Evolutionary conservation across 2,329 filamentous ascomycete species (phyloP), one percentile per base, ranked within the genome.

Genomic region (Tolypocladium ophioglossoides): DNA sequence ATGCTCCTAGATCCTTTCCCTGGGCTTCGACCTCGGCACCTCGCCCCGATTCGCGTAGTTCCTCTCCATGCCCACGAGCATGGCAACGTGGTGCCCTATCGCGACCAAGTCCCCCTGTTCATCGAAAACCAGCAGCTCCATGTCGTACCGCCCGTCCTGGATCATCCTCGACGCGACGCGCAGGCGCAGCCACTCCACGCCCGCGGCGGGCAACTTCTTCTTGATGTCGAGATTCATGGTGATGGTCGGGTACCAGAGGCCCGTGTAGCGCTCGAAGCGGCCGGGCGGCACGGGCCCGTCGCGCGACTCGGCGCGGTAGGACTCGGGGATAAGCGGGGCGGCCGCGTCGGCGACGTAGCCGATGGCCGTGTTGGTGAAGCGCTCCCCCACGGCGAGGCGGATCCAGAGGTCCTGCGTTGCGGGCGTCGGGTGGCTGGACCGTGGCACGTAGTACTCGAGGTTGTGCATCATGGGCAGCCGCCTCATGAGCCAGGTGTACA

Each of bases 201-300:
- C 88, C 44, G 80, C 79, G 4, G 72, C 70, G 0, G 87, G 87
- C 47, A 95, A 66, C 8, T 76, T 67, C 65, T 86, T 88, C 73
- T 92, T 94, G 40, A 91, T 73, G 58, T 95, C 89, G 24, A 95
- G 63, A 65, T 88, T 90, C 64, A 94, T 70, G 20, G 84, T 72
- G 1, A 95, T 68, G 0, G 89, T 95, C 0, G 87, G 87, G 65
- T 89, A 90, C 88, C 87, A 91, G 61, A 82, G 83, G 7, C 66
- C 60, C 10, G 67, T 64, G 49, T 68, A 60, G 37, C 57, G 52
- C 0, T 61, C 55, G 37, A 66, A 64, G 4, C 56, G 52, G 2
- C 58, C 64, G 32, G 56, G 32, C 2, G 59, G 54, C 11, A 55
- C 35, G 0, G 57, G 57, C 10, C 55, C 56, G 2, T 67, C 64